Conservation (phyloP, 2,329 filamentous ascomycete species). For the Claviceps sp. region DNA sequence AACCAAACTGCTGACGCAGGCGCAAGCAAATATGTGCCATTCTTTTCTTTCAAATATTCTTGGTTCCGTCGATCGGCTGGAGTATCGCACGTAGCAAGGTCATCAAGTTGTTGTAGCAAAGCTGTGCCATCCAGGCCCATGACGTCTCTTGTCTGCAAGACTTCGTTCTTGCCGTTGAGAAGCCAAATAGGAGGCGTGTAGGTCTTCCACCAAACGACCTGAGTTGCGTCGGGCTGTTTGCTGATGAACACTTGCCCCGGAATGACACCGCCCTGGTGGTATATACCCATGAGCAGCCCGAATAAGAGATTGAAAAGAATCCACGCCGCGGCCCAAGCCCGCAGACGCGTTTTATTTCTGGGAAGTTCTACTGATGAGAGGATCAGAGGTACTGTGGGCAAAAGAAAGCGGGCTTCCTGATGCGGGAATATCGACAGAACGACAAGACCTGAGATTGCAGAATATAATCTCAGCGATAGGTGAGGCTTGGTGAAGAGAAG, state of each 20-base stretch:
- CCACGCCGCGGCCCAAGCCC: constrained; percentile 50
- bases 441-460: constrained; percentile 58
- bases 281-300: constrained; percentile 64
- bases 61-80: constrained; percentile 40
- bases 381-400: constrained; percentile 64
- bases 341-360: constrained; percentile 32
- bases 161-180: constrained; percentile 60
- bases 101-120: constrained; percentile 45
- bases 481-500: constrained; percentile 46
- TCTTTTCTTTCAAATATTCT: constrained; percentile 46
- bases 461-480: constrained; percentile 50
- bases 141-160: constrained; percentile 57
- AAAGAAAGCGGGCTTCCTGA: constrained; percentile 66
- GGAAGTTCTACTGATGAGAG: constrained; percentile 60
- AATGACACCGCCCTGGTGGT: constrained; percentile 69
- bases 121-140: constrained; percentile 55
- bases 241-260: constrained; percentile 65
- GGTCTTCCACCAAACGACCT: constrained; percentile 75
- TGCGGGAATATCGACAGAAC: constrained; percentile 65
- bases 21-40: constrained; percentile 58
- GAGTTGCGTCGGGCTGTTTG: constrained; percentile 52
- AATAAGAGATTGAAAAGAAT: constrained; percentile 55
- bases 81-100: constrained; percentile 49
- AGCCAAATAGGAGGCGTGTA: constrained; percentile 74
- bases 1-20: constrained; percentile 60